phyloP scores from a whole-genome alignment of 345 rosid genomes.

The Diplotaxis tenuifolia region DNA sequence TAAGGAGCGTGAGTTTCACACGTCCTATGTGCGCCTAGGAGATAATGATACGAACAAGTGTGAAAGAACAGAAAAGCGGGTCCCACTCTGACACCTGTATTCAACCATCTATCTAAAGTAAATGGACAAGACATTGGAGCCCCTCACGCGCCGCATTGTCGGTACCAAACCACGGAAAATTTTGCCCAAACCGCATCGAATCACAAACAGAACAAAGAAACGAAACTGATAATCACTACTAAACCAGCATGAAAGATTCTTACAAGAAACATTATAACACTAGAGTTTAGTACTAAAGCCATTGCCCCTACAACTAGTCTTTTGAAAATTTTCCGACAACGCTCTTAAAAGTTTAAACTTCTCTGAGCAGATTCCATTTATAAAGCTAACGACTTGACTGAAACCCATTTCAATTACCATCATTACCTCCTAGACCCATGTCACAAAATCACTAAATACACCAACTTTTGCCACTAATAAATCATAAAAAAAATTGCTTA shows the following conservation, averaged over 20 bases:
- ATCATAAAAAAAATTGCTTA: neutral
- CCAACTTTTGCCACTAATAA: neutral
- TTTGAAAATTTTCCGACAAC: neutral
- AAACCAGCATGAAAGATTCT: neutral
- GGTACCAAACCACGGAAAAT: slow-evolving; percentile 16
- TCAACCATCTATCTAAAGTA: neutral
- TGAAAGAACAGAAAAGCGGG: slow-evolving; percentile 9
- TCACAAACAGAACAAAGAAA: slow-evolving; percentile 9
- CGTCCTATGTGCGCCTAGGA: neutral
- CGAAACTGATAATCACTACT: neutral
- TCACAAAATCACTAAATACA: neutral
- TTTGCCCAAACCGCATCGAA: slow-evolving; percentile 10
- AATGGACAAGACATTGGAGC: slow-evolving; percentile 18
- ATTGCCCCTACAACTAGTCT: slow-evolving; percentile 5
- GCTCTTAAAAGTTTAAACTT: neutral
- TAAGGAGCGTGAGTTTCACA: neutral
- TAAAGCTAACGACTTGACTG: slow-evolving; percentile 1
- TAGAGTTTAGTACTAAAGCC: slow-evolving; percentile 1
- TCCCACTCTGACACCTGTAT: slow-evolving; percentile 25
- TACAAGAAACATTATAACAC: slow-evolving; percentile 2
- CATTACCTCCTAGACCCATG: slow-evolving; percentile 1
- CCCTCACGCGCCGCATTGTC: slow-evolving; percentile 33
- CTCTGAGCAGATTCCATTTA: neutral
- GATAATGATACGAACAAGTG: neutral
- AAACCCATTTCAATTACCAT: neutral